Evolutionary conservation across 139 green algal species (phyloP), one percentile per base, ranked within the genome.

Genomic region (Micractinium conductrix): DNA sequence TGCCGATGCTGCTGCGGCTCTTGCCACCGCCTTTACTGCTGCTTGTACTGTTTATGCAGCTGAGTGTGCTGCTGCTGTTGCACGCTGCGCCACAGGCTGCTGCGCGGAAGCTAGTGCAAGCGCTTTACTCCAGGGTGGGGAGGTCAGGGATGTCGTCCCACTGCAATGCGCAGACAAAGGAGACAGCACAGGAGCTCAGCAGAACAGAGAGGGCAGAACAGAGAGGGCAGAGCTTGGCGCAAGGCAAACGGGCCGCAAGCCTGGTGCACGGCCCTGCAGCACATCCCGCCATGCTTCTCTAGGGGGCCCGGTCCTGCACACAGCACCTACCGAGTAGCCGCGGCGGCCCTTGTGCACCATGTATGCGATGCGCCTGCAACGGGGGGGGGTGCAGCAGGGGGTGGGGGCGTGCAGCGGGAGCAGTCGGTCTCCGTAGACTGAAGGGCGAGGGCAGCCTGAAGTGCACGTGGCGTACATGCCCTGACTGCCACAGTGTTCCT

Each of bases 101-200:
- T 37, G 22, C 38, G 44, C 72, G 26, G 72, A 33, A n/a, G 45
- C 37, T 48, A 55, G 2, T 55, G 35, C 53, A 70, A 9, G 38
- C 21, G 22, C 40, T n/a, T 16, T 60, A 35, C 55, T 81, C 30
- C 48, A 81, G 53, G 8, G 42, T 12, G 26, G 79, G 79, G 17
- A 79, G 42, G 72, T 89, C 86, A 30, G 86, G 86, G 19, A 89
- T 84, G 43, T 89, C 80, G 28, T 73, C 68, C 86, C 86, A 89
- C 12, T 24, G n/a, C n/a, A n/a, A n/a, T n/a, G n/a, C n/a, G n/a
- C n/a, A n/a, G n/a, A n/a, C n/a, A n/a, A n/a, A n/a, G n/a, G n/a
- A n/a, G n/a, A n/a, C n/a, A n/a, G n/a, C n/a, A n/a, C n/a, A n/a
- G n/a, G n/a, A n/a, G n/a, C n/a, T n/a, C n/a, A n/a, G n/a, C n/a